phyloP scores from a whole-genome alignment of 257 asterid genomes.

The Dorcoceras hygrometricum region DNA sequence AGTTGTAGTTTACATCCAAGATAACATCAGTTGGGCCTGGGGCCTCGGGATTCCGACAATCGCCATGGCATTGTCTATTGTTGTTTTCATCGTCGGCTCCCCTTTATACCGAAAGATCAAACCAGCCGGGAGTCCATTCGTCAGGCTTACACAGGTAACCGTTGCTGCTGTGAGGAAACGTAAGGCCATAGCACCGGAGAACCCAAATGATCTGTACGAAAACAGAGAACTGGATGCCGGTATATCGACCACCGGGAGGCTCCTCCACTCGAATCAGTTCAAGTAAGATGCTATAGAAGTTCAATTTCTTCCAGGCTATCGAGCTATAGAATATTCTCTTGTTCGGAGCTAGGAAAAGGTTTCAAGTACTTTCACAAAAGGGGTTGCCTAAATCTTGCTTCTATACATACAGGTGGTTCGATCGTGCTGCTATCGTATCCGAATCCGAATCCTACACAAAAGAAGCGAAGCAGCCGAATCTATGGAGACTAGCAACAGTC shows the following conservation, averaged over 20 bases:
- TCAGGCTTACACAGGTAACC: conserved; percentile 59
- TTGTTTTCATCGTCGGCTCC: conserved; percentile 50
- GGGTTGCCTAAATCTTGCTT: conserved; percentile 5
- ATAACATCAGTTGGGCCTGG: conserved; percentile 80
- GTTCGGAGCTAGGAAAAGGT: too few species aligned
- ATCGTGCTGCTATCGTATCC: conserved; percentile 60
- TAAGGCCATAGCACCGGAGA: conserved; percentile 28
- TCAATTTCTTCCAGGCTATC: neutral
- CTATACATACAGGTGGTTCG: conserved; percentile 49
- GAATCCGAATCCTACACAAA: conserved; percentile 41
- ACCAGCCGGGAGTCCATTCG: conserved; percentile 80
- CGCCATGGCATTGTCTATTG: conserved; percentile 57
- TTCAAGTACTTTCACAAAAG: neutral
- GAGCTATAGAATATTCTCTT: too few species aligned
- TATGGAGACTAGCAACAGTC: conserved; percentile 73
- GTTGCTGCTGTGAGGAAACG: conserved; percentile 68
- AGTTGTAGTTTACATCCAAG: conserved; percentile 79
- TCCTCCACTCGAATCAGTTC: conserved; percentile 67
- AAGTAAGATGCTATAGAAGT: conserved; percentile 44
- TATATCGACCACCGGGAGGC: conserved; percentile 62
- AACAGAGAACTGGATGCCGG: conserved; percentile 59
- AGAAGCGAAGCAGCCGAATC: conserved; percentile 38
- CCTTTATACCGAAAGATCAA: conserved; percentile 55
- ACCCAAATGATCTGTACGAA: conserved; percentile 42
- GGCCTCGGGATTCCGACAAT: conserved; percentile 88